Percentiles rank a stretch among this genome's conserved stretches.
These are phyloP conservation scores for Phytophthora citricola DNA, from an alignment of 352 stramenopile genomes.

Conservation along the genomic window DNA sequence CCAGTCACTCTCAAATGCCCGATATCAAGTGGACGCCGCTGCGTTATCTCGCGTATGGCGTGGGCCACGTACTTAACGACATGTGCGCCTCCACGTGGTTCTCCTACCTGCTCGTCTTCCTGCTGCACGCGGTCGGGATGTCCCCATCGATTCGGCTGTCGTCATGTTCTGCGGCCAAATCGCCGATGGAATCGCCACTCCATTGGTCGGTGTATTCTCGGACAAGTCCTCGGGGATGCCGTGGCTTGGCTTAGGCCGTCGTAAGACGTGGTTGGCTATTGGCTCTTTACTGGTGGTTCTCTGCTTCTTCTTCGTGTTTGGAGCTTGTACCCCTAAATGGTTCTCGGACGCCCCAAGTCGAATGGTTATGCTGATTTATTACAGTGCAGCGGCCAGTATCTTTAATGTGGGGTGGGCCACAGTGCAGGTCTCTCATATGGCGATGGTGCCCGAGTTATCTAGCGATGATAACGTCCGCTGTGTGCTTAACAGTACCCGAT, in stretches of 20 bases:
- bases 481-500: slow-evolving; percentile 83
- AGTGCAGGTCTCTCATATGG: slow-evolving; percentile 89
- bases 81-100: slow-evolving; percentile 92
- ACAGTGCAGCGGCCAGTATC: slow-evolving; percentile 74
- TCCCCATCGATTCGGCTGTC: slow-evolving; percentile 80
- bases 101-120: slow-evolving; percentile 87
- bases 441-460: slow-evolving; percentile 84
- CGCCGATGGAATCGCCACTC: slow-evolving; percentile 80
- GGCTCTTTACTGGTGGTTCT: slow-evolving; percentile 77
- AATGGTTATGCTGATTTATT: slow-evolving; percentile 73
- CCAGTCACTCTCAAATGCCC: background rate
- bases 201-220: slow-evolving; percentile 79
- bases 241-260: slow-evolving; percentile 66
- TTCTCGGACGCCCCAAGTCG: slow-evolving; percentile 65
- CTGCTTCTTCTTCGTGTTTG: slow-evolving; percentile 90
- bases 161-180: slow-evolving; percentile 91
- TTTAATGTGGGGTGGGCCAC: slow-evolving; percentile 89
- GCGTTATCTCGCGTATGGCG: slow-evolving; percentile 77
- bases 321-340: slow-evolving; percentile 61
- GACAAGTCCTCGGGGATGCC: slow-evolving; percentile 72
- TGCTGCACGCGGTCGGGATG: slow-evolving; percentile 64
- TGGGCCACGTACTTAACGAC: slow-evolving; percentile 89
- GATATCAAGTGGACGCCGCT: slow-evolving; percentile 58
- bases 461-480: slow-evolving; percentile 80
- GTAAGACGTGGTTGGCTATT: slow-evolving; percentile 80